phyloP scores from a whole-genome alignment of 768 basidiomycete genomes.

The Hypholoma sublateritium region DNA sequence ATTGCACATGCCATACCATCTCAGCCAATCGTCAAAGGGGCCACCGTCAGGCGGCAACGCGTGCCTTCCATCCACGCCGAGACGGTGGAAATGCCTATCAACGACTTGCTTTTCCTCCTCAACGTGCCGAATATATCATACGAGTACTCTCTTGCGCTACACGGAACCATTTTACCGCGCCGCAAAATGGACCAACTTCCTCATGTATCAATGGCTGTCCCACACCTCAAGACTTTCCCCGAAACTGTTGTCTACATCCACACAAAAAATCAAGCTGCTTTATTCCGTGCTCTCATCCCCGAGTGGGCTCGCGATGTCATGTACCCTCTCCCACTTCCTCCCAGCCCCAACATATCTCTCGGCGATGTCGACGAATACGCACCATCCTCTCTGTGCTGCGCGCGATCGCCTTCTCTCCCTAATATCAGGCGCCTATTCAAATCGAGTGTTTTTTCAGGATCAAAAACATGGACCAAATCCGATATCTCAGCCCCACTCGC shows the following conservation, averaged over 20 bases:
- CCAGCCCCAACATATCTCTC: not conserved
- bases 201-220: conserved; percentile 29
- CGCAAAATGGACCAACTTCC: conserved; percentile 35
- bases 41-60: not conserved
- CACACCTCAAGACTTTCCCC: conserved; percentile 32
- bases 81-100: conserved; percentile 33
- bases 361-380: not conserved
- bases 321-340: conserved; percentile 27
- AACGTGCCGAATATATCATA: conserved; percentile 33
- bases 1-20: not conserved
- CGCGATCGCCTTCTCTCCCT: too few species aligned
- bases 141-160: not conserved
- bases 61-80: conserved; percentile 10
- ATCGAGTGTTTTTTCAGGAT: conserved; percentile 2
- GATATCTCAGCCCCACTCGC: not conserved
- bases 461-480: not conserved
- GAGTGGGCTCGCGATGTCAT: conserved; percentile 37
- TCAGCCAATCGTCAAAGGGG: too few species aligned
- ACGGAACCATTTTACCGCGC: conserved; percentile 24
- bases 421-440: not conserved
- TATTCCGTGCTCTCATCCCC: conserved; percentile 35
- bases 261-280: conserved; percentile 35
- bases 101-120: conserved; percentile 37
- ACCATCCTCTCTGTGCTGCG: conserved; percentile 1
- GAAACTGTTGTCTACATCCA: conserved; percentile 37